A percentile compares a stretch with the other conserved stretches of the same genome.
Evolutionary conservation across 2,329 filamentous ascomycete genomes (phyloP).

Genomic region (Monilinia aucupariae): DNA sequence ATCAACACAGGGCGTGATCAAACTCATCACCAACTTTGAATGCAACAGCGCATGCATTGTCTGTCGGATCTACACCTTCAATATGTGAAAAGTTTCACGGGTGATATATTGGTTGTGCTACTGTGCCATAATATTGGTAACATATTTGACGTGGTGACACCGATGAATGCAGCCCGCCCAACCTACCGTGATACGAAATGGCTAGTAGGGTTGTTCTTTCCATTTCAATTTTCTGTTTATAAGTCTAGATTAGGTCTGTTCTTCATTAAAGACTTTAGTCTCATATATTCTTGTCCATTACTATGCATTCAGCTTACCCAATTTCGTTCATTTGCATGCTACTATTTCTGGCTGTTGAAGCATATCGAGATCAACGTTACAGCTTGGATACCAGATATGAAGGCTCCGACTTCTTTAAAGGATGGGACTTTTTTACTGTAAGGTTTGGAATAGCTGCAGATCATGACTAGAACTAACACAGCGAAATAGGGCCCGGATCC

Average conservation of each 20-base stretch:
- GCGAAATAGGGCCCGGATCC: background rate
- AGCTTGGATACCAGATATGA: background rate
- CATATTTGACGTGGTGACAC: background rate
- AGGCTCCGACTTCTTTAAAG: slow-evolving; percentile 2
- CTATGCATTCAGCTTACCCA: background rate
- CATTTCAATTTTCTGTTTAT: background rate
- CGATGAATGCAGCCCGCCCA: background rate
- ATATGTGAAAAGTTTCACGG: background rate
- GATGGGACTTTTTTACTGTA: slow-evolving; percentile 10
- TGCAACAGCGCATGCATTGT: background rate
- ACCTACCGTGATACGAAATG: background rate
- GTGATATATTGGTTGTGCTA: background rate
- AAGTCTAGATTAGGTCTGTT: background rate
- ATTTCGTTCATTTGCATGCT: background rate
- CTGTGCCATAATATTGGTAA: background rate
- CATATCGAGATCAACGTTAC: background rate
- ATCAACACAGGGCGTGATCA: background rate
- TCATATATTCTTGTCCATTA: background rate
- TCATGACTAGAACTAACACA: background rate
- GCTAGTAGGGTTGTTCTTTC: background rate
- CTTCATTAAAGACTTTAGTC: background rate
- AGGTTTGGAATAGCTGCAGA: background rate
- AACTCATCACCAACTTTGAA: background rate
- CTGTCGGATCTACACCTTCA: background rate
- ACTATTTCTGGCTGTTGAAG: background rate